Base-by-base conservation (phyloP, 2,329 filamentous ascomycete genomes). In the Parafenestella ontariensis region DNA sequence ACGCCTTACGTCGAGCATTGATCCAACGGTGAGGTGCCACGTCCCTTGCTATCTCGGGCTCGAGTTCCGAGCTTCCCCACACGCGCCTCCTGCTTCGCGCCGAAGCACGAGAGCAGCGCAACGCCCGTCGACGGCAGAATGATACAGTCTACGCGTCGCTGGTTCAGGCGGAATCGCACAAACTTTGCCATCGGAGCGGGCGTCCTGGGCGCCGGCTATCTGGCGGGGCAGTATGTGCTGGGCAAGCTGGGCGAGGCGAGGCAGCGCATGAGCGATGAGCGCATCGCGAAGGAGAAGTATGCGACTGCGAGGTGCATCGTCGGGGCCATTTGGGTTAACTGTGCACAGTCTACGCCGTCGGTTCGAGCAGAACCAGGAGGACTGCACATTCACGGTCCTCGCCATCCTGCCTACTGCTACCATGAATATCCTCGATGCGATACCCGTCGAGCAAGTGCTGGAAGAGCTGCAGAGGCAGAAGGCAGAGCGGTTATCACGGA, bases 301-400 rank as follows among this genome's bases (percentile, higher is more conserved):
- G 86, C 70, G 1, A 23, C 6, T 26, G 20, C 10, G 10, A 0
- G 8, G 2, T 17, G 21, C 6, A 11, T 11, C 28, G 9, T 23
- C 13, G 11, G 15, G 29, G 15, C 23, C 26, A 11, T 28, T 26
- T 18, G n/a, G n/a, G n/a, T 53, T 62, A 46, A 59, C 37, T 34
- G 11, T 21, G 20, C n/a, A 6, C 13, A 98, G 94, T 77, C 85
- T 99, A 58, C 92, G 93, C 46, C 90, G 95, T 54, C 90, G 95
- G 71, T 99, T 99, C 79, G 92, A 98, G 76, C 95, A 99, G 78
- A 99, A 99, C 77, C 95, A 99, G 75, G 94, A 96, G 74, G 95
- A 99, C 78, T 99, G 95, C 79, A 97, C 94, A 43, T 97, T 96
- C 75, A 99, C 95, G 33, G 92, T 98, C 40, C 87, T 98, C n/a